Evolutionary conservation across 2,329 filamentous ascomycete species (phyloP), one percentile per base, ranked within the genome.

Genomic region (Dactylellina drechsleri): DNA sequence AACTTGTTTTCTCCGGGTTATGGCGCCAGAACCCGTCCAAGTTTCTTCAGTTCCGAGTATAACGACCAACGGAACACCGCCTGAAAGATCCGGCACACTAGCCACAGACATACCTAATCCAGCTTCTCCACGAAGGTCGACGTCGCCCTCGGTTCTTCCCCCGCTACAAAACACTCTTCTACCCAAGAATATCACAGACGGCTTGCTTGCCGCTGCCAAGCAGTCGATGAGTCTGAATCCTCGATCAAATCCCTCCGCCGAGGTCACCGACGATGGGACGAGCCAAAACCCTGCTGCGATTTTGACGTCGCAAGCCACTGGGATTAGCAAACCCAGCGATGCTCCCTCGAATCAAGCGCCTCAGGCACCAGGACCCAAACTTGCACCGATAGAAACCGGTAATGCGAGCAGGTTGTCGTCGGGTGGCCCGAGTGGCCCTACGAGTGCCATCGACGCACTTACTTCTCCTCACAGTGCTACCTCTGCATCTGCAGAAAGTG

Each of bases 31-130:
- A 68, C 71, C 71, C 26, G 71, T 75, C 36, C 71, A 75, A 43
- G 64, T 75, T 18, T 68, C 71, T 10, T 62, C 71, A 60, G 71
- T 75, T 65, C 71, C 71, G 52, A 68, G 58, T n/a, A 75, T 75
- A 59, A 75, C 71, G 47, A 75, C 71, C 58, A 75, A 75, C 71
- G 71, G 71, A 23, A 75, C 71, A 52, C 71, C 71, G 64, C 71
- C 71, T 47, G 71, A 75, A 59, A 59, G 71, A 64, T 56, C 71
- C 41, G 71, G 71, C 52, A 36, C 64, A 68, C 53, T 75, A 75
- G 71, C 71, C 71, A 75, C 64, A 68, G 71, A 75, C 8, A 18
- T 52, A 6, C 47, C 60, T 60, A 75, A 75, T 36, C 64, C 64
- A 59, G 64, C 71, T 18, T 75, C 71, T 16, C 71, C 71, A 41